Conservation (phyloP, 2,329 filamentous ascomycete species). For the Chaetomium strumarium region DNA sequence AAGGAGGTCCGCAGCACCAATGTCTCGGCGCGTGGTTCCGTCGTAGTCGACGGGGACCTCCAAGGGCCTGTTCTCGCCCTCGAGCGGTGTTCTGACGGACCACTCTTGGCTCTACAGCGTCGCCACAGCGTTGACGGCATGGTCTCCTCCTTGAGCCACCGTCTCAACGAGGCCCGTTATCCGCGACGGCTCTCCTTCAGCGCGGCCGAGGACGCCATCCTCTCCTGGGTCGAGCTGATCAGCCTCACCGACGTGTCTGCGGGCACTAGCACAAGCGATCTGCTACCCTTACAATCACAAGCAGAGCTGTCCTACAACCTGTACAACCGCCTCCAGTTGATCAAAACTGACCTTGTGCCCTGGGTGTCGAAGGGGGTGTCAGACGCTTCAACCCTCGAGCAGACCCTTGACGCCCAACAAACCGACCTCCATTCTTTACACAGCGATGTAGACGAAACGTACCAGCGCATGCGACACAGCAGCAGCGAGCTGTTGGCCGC, state of each 20-base stretch:
- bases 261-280: conserved; percentile 27
- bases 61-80: conserved; percentile 47
- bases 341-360: conserved; percentile 49
- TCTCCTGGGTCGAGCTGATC: conserved; percentile 57
- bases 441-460: conserved; percentile 62
- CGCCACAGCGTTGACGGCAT: conserved; percentile 51
- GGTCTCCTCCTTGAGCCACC: conserved; percentile 26
- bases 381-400: conserved; percentile 54
- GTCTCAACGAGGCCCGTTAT: conserved; percentile 55
- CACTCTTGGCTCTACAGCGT: conserved; percentile 50
- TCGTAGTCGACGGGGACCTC: conserved; percentile 54
- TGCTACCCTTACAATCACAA: conserved; percentile 9
- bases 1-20: conserved; percentile 39
- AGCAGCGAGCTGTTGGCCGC: conserved; percentile 64
- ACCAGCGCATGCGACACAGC: conserved; percentile 59
- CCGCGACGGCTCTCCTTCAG: conserved; percentile 70
- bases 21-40: conserved; percentile 53
- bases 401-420: conserved; percentile 55
- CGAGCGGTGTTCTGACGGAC: conserved; percentile 40
- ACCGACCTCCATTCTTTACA: conserved; percentile 63
- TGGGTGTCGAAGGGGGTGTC: conserved; percentile 58
- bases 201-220: conserved; percentile 66
- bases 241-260: conserved; percentile 25
- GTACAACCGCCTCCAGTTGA: conserved; percentile 44
- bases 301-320: conserved; percentile 53